Conservation (phyloP, 306 rosid genomes). For the Cucurbita argyrosperma region DNA sequence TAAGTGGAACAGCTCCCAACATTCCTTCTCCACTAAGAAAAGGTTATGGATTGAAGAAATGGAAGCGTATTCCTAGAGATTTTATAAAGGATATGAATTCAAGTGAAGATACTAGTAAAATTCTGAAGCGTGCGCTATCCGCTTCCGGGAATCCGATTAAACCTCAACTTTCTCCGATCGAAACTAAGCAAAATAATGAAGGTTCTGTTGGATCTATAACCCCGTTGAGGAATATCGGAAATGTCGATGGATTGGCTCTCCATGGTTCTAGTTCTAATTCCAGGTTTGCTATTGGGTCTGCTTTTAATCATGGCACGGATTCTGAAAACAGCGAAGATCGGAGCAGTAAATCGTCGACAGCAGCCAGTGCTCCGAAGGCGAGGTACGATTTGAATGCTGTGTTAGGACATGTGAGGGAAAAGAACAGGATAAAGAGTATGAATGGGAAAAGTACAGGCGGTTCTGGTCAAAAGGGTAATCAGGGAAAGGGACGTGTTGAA, state of each 20-base stretch:
- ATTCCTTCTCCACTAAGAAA: conserved; percentile 8
- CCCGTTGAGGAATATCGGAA: conserved; percentile 32
- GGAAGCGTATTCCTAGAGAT: conserved; percentile 42
- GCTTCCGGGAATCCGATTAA: conserved; percentile 24
- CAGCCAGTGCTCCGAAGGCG: conserved; percentile 61
- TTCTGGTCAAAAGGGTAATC: conserved; percentile 34
- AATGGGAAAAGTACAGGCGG: conserved; percentile 27
- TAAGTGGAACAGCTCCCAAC: conserved; percentile 17
- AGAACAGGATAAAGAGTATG: conserved; percentile 23
- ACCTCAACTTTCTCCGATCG: conserved; percentile 19
- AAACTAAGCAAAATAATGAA: conserved; percentile 36
- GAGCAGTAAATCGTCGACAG: conserved; percentile 80
- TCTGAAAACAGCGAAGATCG: conserved; percentile 81
- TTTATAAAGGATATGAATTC: conserved; percentile 26
- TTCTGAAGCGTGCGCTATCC: conserved; percentile 55
- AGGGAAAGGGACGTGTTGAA: conserved; percentile 38
- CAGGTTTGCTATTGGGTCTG: conserved; percentile 46
- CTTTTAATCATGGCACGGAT: conserved; percentile 55
- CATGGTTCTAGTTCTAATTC: conserved; percentile 52
- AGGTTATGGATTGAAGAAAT: conserved; percentile 43
- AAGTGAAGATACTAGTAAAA: conserved; percentile 31
- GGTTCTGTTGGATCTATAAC: conserved; percentile 33
- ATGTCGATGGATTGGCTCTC: conserved; percentile 21
- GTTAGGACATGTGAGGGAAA: conserved; percentile 17
- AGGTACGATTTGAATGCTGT: conserved; percentile 23